A percentile compares a stretch with the other conserved stretches of the same genome.
phyloP scores from a whole-genome alignment of 2,329 filamentous ascomycete species.

The Monilinia fructigena region DNA sequence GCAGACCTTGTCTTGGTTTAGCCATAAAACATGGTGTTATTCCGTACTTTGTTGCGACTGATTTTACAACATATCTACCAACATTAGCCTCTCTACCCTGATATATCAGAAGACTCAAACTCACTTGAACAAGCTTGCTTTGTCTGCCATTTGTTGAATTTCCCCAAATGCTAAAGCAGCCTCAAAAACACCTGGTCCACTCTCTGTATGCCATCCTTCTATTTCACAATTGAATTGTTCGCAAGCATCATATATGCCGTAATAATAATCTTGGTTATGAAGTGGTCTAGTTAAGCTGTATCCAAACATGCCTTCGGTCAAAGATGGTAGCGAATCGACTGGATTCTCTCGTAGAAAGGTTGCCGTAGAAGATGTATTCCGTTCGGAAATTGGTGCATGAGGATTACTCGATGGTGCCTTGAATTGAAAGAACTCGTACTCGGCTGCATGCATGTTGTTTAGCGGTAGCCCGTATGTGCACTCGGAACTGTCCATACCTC shows the following conservation, averaged over 20 bases:
- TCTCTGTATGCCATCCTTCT: slow-evolving; percentile 95
- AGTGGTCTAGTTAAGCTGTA: slow-evolving; percentile 85
- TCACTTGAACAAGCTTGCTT: slow-evolving; percentile 85
- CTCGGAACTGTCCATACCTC: slow-evolving; percentile 57
- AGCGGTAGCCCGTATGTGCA: slow-evolving; percentile 19
- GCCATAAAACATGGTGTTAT: slow-evolving; percentile 99
- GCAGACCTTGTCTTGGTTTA: slow-evolving; percentile 85
- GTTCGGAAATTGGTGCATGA: slow-evolving; percentile 49
- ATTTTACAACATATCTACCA: slow-evolving; percentile 76
- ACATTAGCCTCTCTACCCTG: slow-evolving; percentile 8
- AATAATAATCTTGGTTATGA: slow-evolving; percentile 91
- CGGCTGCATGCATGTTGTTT: slow-evolving; percentile 54
- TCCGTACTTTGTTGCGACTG: slow-evolving; percentile 78
- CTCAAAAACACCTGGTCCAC: slow-evolving; percentile 91
- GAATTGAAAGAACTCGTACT: slow-evolving; percentile 96
- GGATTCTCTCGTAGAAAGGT: slow-evolving; percentile 72
- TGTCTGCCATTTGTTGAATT: slow-evolving; percentile 85
- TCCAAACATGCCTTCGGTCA: slow-evolving; percentile 95
- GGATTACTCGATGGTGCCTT: slow-evolving; percentile 56
- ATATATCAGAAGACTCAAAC: slow-evolving; percentile 29
- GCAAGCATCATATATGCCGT: slow-evolving; percentile 80
- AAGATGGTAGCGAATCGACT: slow-evolving; percentile 67
- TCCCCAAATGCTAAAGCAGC: slow-evolving; percentile 91
- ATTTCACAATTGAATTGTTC: slow-evolving; percentile 75
- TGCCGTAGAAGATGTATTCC: slow-evolving; percentile 67